Evolutionary conservation across 1,139 yeast genomes (phyloP), one percentile per base, ranked within the genome.

Genomic region (Magnusiomyces tetraspermus): DNA sequence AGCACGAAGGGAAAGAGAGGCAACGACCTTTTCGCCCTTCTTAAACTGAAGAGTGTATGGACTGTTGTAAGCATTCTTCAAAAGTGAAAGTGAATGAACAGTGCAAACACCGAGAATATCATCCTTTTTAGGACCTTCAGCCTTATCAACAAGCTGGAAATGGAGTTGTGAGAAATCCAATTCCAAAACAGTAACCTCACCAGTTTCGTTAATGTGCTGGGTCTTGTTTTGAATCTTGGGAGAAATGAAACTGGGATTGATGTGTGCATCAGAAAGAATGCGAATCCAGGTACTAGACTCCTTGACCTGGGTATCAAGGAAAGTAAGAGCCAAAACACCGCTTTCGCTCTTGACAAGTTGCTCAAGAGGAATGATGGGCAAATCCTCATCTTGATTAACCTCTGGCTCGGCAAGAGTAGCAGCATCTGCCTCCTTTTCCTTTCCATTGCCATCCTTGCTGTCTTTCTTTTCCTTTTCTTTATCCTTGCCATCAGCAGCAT

Each of bases 151-250:
- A 42, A 86, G 67, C 63, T 87, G 78, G 67, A 90, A 76, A 8
- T 77, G 73, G 1, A 82, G 76, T 53, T 75, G 71, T 1, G 97
- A 87, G 75, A 81, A 79, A 45, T 83, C 89, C 53, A 90, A 73
- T 66, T 89, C 95, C 57, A 82, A 83, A 54, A 90, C 74, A 58
- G 82, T 69, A 26, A 73, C 81, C 68, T 89, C 97, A 58, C 90
- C 89, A 36, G 85, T 79, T 58, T 75, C 76, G 8, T 71, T 69
- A n/a, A 50, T 15, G 19, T 21, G 17, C 17, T 50, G 52, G 21
- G 38, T 28, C 13, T 50, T 48, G 22, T 26, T 24, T 31, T 69
- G 63, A 42, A 78, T 65, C 59, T 75, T 75, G 36, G 78, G 79
- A 51, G 86, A 73, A 8, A 72, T 74, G 65, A 73, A 83, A 54